Percentiles rank a stretch among this genome's conserved stretches.
These are phyloP conservation scores for Lipomyces spencermartinsiae DNA, from an alignment of 805 yeast species.

Conservation along the genomic window DNA sequence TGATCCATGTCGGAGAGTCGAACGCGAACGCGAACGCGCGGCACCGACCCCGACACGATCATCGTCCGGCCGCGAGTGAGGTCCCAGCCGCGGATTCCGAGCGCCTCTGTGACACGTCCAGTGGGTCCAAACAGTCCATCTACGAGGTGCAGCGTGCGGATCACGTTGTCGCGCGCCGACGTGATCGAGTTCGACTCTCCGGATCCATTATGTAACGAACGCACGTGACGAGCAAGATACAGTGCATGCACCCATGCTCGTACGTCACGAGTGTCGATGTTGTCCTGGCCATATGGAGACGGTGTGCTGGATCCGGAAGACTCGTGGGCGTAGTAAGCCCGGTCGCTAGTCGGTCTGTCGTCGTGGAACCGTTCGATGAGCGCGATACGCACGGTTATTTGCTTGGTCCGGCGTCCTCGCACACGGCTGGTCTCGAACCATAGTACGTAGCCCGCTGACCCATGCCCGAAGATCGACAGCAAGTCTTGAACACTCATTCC, in stretches of 20 bases:
- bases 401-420: slow-evolving; percentile 21
- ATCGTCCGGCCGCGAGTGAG: slow-evolving; percentile 30
- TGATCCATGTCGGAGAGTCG: not conserved
- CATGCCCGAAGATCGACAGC: slow-evolving; percentile 27
- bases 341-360: slow-evolving; percentile 11
- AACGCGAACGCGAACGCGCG: slow-evolving; percentile 22
- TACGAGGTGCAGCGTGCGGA: slow-evolving; percentile 23
- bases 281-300: not conserved
- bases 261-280: slow-evolving; percentile 35
- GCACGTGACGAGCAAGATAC: slow-evolving; percentile 36
- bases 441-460: slow-evolving; percentile 38
- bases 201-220: slow-evolving; percentile 8
- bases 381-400: slow-evolving; percentile 38
- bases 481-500: slow-evolving; percentile 24
- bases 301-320: not conserved
- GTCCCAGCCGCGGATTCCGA: slow-evolving; percentile 23
- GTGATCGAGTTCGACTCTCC: slow-evolving; percentile 10
- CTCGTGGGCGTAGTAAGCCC: not conserved
- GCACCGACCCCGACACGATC: slow-evolving; percentile 32
- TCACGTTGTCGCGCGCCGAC: slow-evolving; percentile 21
- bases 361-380: slow-evolving; percentile 27
- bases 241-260: slow-evolving; percentile 46
- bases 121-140: slow-evolving; percentile 15
- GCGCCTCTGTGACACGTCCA: slow-evolving; percentile 6
- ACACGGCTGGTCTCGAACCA: slow-evolving; percentile 31